Conservation (phyloP, 2,329 filamentous ascomycete species). For the Sordariomycetes sp. region DNA sequence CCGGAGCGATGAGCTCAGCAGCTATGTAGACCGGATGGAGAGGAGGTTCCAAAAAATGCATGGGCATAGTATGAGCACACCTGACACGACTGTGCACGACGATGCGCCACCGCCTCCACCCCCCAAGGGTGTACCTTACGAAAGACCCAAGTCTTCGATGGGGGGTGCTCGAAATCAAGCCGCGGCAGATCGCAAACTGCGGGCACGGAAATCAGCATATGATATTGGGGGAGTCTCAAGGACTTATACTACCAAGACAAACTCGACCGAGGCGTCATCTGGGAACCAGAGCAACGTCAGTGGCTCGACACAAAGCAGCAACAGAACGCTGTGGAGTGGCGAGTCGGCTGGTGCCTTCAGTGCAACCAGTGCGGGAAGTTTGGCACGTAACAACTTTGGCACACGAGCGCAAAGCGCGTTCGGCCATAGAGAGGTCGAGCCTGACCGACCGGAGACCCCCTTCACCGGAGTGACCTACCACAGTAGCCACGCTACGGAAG, state of each 20-base stretch:
- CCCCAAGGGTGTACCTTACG: conserved; percentile 41
- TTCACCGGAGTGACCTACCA: conserved; percentile 83
- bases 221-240: conserved; percentile 67
- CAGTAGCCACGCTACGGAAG: conserved; percentile 67
- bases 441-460: conserved; percentile 50
- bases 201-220: conserved; percentile 65
- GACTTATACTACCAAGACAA: conserved; percentile 84
- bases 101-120: conserved; percentile 54
- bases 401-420: conserved; percentile 56
- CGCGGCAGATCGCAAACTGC: conserved; percentile 34
- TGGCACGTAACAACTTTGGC: conserved; percentile 74
- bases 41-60: conserved; percentile 67
- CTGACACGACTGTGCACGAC: conserved; percentile 23
- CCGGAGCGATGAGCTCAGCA: conserved; percentile 52
- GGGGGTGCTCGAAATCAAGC: conserved; percentile 20
- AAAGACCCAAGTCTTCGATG: conserved; percentile 51
- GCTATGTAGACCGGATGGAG: conserved; percentile 91
- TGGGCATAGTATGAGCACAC: conserved; percentile 38
- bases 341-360: conserved; percentile 84
- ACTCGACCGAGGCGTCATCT: conserved; percentile 67
- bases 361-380: conserved; percentile 88
- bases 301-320: conserved; percentile 67
- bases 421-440: conserved; percentile 47
- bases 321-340: conserved; percentile 88
- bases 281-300: conserved; percentile 65